Conservation (phyloP, 2,329 filamentous ascomycete species). For the Ophiostoma ulmi region DNA sequence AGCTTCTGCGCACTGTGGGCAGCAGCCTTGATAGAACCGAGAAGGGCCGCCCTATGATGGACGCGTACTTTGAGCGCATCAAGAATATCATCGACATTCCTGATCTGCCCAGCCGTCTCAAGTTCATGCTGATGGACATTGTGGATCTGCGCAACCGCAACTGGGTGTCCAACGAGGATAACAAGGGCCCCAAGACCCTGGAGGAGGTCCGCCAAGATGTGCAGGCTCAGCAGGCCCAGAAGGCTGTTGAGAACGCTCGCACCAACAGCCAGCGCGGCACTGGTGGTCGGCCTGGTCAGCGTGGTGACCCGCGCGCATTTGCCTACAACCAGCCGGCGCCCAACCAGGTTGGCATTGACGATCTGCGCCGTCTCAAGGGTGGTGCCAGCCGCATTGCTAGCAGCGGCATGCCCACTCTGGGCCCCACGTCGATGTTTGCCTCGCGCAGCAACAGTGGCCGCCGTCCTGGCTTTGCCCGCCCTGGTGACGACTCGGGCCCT, state of each 20-base stretch:
- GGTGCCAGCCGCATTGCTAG: conserved; percentile 54
- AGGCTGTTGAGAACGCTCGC: conserved; percentile 65
- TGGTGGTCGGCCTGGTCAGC: conserved; percentile 58
- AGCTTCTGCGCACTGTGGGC: conserved; percentile 88
- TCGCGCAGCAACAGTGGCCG: conserved; percentile 89
- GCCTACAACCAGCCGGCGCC: conserved; percentile 70
- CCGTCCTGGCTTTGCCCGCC: conserved; percentile 61
- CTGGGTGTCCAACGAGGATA: conserved; percentile 82
- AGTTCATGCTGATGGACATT: conserved; percentile 96
- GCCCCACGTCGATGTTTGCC: conserved; percentile 79
- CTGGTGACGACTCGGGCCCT: conserved; percentile 76
- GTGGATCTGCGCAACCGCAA: conserved; percentile 71
- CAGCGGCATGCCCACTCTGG: conserved; percentile 59
- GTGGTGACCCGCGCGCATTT: conserved; percentile 83
- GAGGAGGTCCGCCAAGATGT: conserved; percentile 81
- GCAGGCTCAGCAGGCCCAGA: conserved; percentile 71
- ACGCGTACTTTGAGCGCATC: conserved; percentile 89
- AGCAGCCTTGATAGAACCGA: conserved; percentile 76
- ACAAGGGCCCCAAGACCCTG: conserved; percentile 96
- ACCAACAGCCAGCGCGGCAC: conserved; percentile 60
- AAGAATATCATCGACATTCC: conserved; percentile 73
- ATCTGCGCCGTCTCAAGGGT: conserved; percentile 76
- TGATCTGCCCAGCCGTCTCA: conserved; percentile 77
- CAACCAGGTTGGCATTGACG: conserved; percentile 86
- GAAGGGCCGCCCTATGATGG: conserved; percentile 81